Evolutionary conservation across 1,284 basidiomycete species (phyloP).

Genomic region (Amylostereum areolatum): DNA sequence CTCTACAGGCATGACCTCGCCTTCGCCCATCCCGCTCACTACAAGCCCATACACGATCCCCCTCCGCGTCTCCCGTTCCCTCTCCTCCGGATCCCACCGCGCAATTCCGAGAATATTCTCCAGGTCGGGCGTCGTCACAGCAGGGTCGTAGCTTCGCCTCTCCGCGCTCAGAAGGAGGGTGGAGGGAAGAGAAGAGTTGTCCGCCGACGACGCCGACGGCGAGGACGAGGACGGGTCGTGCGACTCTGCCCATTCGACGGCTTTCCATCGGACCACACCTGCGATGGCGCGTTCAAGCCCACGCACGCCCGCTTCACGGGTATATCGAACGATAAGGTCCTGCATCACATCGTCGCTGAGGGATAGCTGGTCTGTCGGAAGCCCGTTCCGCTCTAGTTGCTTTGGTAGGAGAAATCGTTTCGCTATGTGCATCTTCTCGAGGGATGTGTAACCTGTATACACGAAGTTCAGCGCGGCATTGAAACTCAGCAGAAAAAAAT

Average conservation of each 20-base stretch:
- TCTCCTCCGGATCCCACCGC: slow-evolving; percentile 76
- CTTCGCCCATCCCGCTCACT: slow-evolving; percentile 84
- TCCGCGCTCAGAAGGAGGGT: slow-evolving; percentile 6
- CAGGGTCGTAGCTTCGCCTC: slow-evolving; percentile 46
- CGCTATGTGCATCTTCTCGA: slow-evolving; percentile 89
- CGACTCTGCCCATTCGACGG: slow-evolving; percentile 82
- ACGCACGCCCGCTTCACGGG: slow-evolving; percentile 89
- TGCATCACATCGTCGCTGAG: slow-evolving; percentile 62
- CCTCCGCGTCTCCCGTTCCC: slow-evolving; percentile 59
- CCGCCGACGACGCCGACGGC: neutral
- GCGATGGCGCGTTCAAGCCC: slow-evolving; percentile 86
- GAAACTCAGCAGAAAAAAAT: slow-evolving; percentile 11
- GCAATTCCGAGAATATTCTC: slow-evolving; percentile 82
- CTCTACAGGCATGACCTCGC: slow-evolving; percentile 82
- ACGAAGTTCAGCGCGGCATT: slow-evolving; percentile 24
- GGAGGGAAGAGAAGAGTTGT: neutral
- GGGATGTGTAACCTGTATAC: slow-evolving; percentile 77
- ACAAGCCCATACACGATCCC: slow-evolving; percentile 85
- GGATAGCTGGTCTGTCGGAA: slow-evolving; percentile 33
- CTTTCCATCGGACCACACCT: slow-evolving; percentile 79
- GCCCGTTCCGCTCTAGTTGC: slow-evolving; percentile 69
- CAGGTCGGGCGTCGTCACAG: slow-evolving; percentile 70
- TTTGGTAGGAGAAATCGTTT: slow-evolving; percentile 82
- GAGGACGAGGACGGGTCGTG: slow-evolving; percentile 35
- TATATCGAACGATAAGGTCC: slow-evolving; percentile 73